phyloP scores from a whole-genome alignment of 768 basidiomycete genomes.

The Amanita brunnescens region DNA sequence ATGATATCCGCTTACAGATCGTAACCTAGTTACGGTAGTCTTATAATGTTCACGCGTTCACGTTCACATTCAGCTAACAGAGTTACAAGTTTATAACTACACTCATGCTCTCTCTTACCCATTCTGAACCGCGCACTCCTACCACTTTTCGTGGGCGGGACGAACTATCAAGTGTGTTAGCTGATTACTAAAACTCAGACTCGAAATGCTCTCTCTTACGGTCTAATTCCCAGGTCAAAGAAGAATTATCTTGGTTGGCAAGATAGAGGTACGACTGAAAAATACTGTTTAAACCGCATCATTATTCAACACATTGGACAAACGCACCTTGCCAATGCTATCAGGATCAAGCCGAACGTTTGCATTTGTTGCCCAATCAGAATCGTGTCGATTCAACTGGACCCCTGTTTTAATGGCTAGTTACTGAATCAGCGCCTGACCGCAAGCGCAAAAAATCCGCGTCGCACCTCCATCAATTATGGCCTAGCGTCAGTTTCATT shows the following conservation, averaged over 20 bases:
- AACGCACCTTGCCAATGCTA: constrained; percentile 57
- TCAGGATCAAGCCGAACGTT: constrained; percentile 49
- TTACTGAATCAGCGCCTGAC: neutral
- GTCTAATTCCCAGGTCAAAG: constrained; percentile 78
- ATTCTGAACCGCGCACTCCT: no score
- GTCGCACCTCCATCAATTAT: constrained; percentile 61
- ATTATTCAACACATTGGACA: neutral
- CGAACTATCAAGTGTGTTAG: constrained; percentile 22
- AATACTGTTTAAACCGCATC: neutral
- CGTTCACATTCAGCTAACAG: no score
- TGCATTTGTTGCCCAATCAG: constrained; percentile 34
- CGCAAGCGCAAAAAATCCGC: neutral
- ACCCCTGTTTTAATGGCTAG: constrained; percentile 31
- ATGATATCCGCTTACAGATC: neutral
- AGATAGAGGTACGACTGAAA: constrained; percentile 57
- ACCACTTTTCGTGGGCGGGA: constrained; percentile 41
- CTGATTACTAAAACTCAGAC: no score
- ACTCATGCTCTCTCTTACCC: no score
- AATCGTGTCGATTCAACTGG: constrained; percentile 16
- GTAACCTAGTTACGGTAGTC: neutral
- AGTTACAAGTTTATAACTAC: no score
- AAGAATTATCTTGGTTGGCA: constrained; percentile 57
- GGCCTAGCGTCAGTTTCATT: constrained; percentile 26
- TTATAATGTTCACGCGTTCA: neutral
- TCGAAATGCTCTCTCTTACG: constrained; percentile 33